Conservation (phyloP, 2,329 filamentous ascomycete genomes). For the Hypoxylon sp. region DNA sequence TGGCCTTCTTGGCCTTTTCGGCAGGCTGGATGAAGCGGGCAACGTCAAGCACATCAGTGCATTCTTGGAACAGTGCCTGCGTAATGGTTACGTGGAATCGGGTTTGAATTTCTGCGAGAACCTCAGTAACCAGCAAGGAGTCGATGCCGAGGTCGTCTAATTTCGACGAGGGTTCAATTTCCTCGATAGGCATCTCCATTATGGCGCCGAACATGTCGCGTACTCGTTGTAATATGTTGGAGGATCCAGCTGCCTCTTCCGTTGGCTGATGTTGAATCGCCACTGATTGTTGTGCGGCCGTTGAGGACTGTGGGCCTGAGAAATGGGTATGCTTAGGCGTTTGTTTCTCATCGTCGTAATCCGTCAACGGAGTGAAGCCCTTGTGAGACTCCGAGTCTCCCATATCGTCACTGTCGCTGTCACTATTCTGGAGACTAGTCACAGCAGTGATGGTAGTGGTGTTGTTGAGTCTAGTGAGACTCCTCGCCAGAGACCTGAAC, state of each 20-base stretch:
- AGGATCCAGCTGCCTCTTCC: neutral
- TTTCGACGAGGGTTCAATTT: conserved; percentile 20
- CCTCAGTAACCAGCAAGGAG: conserved; percentile 42
- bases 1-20: neutral
- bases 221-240: conserved; percentile 8
- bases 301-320: neutral
- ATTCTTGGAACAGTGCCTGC: conserved; percentile 6
- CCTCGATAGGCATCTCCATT: conserved; percentile 29
- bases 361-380: conserved; percentile 8
- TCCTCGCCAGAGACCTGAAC: conserved; percentile 7
- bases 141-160: conserved; percentile 45
- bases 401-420: conserved; percentile 15
- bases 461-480: conserved; percentile 9
- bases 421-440: conserved; percentile 6
- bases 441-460: neutral
- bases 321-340: neutral
- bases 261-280: neutral
- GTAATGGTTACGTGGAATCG: conserved; percentile 2
- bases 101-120: conserved; percentile 34
- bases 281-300: neutral
- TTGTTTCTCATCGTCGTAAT: conserved; percentile 13
- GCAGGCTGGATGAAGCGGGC: conserved; percentile 9
- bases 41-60: conserved; percentile 9
- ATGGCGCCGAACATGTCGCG: conserved; percentile 31
- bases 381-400: conserved; percentile 10